Base-by-base conservation (phyloP, 148 eudicot genomes). In the Rhododendron mucronatum region DNA sequence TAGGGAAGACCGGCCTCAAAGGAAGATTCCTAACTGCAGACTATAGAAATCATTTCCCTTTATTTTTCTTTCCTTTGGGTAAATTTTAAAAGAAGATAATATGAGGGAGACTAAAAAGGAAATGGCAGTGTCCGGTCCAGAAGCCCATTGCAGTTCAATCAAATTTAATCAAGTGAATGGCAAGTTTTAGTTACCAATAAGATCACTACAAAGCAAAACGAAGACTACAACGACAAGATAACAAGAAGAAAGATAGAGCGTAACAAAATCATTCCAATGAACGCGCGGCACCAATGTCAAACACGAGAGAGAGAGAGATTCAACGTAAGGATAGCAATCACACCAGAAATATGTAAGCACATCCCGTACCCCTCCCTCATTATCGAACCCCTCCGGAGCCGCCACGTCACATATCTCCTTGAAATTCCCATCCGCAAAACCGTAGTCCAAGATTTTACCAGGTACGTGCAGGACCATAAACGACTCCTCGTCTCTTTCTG, bases 381-480 rank as follows among this genome's bases (percentile, higher is more conserved):
- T 44, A 2, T 35, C 47, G 4, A 23, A 13, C n/a, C 11, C 20
- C 10, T 9, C 30, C 5, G 14, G 15, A 18, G 78, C 50, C 7
- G 1, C 67, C 67, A 61, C 7, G 20, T 20, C 45, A 0, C 41
- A 45, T 37, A 83, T 5, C 74, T 28, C 77, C n/a, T 37, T 74
- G 50, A 23, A 85, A 61, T 61, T 83, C 53, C 83, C 84, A 35
- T 75, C 21, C 2, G 15, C 84, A 47, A 89, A 69, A 81, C 63
- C 75, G 55, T 76, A 84, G 7, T 80, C 30, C 67, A 89, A 15
- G 55, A 50, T 80, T 76, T 86, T 84, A 3, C 83, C 45, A 30
- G 73, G 80, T 20, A 73, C 11, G 57, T 81, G 63, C 78, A 89
- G 39, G 61, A 89, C 88, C 83, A 89, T 18, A 55, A 84, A 89